Evolutionary conservation across 2,329 filamentous ascomycete species (phyloP).

Genomic region (Penicillium fuscoglaucum): DNA sequence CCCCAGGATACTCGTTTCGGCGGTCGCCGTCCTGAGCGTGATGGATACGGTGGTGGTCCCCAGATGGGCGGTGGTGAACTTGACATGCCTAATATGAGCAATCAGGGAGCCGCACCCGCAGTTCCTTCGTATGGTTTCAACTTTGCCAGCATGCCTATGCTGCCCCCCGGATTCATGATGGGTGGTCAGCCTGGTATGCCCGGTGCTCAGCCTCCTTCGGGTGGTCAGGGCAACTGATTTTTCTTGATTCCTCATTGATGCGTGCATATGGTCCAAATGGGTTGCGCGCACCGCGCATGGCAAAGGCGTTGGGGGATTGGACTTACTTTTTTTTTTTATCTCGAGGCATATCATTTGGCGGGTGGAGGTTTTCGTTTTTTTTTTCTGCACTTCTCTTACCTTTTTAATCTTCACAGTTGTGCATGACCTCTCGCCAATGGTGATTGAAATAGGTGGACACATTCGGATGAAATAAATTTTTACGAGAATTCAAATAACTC

Average conservation of each 20-base stretch:
- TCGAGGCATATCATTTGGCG: conserved; percentile 9
- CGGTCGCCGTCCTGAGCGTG: conserved; percentile 35
- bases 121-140: conserved; percentile 59
- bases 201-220: conserved; percentile 40
- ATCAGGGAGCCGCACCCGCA: conserved; percentile 54
- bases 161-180: conserved; percentile 51
- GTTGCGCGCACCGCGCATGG: conserved; percentile 7
- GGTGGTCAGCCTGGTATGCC: conserved; percentile 36
- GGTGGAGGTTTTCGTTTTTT: conserved; percentile 1
- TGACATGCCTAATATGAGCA: conserved; percentile 41
- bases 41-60: conserved; percentile 30
- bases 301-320: conserved; percentile 10
- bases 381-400: conserved; percentile 1
- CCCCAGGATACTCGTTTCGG: conserved; percentile 25
- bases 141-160: conserved; percentile 51
- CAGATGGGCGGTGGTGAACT: conserved; percentile 23
- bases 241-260: conserved; percentile 11
- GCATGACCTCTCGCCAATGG: not conserved
- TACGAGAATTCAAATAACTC: not conserved
- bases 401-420: not conserved
- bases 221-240: conserved; percentile 37
- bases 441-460: not conserved
- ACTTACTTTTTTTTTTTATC: not conserved
- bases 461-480: not conserved
- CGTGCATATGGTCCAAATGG: conserved; percentile 4